These are phyloP conservation scores for Coniochaeta ligniaria DNA, from an alignment of 2,329 filamentous ascomycete species.

Conservation along the genomic window DNA sequence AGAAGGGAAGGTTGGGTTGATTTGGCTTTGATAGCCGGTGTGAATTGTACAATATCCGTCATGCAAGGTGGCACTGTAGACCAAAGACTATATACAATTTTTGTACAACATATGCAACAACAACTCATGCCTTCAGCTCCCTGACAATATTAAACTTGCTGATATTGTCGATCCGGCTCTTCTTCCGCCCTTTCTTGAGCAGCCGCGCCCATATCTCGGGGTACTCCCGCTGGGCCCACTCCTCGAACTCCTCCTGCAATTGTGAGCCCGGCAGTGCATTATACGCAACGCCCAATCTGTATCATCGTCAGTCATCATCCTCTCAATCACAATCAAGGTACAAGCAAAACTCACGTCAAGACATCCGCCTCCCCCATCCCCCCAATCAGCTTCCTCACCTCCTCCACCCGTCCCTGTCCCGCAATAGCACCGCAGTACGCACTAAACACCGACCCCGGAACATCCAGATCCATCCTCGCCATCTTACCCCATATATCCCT, in stretches of 20 bases:
- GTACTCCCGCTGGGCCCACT: constrained; percentile 65
- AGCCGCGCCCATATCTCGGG: constrained; percentile 63
- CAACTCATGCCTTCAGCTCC: constrained; percentile 37
- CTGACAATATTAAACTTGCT: constrained; percentile 39
- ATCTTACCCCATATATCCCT: constrained; percentile 66
- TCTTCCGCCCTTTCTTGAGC: constrained; percentile 41
- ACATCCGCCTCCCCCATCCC: constrained; percentile 62
- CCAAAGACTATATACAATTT: constrained; percentile 1
- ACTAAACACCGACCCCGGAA: constrained; percentile 66
- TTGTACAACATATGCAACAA: constrained; percentile 3
- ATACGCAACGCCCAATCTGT: constrained; percentile 66
- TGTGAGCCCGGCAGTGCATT: constrained; percentile 62
- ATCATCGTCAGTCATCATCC: neutral
- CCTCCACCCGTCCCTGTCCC: constrained; percentile 62
- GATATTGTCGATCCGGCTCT: constrained; percentile 25
- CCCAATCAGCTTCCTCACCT: constrained; percentile 58
- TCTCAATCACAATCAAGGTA: neutral
- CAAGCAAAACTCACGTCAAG: constrained; percentile 54
- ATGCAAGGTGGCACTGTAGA: neutral
- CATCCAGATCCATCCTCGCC: constrained; percentile 67
- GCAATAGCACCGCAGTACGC: constrained; percentile 73
- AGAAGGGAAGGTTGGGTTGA: neutral
- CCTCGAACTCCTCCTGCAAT: constrained; percentile 62
- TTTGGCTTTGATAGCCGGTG: neutral
- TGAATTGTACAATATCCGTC: constrained; percentile 5